Percentiles rank a stretch among this genome's conserved stretches.
phyloP scores from a whole-genome alignment of 1,284 basidiomycete species.

The Malassezia sp. region DNA sequence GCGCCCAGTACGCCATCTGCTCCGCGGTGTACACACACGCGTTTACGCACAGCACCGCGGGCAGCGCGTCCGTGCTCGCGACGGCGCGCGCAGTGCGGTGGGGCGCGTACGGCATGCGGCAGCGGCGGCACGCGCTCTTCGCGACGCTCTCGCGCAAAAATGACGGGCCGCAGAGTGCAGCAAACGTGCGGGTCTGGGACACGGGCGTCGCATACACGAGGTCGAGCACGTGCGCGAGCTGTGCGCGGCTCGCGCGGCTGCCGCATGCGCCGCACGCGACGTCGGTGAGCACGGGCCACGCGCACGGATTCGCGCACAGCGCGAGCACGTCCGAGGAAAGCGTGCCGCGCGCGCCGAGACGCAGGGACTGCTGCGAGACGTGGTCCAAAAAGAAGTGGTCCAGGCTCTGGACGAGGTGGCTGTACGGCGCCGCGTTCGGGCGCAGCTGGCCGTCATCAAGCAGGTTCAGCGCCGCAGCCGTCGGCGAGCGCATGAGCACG shows the following conservation, averaged over 20 bases:
- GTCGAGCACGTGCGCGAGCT: slow-evolving; percentile 54
- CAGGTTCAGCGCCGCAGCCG: slow-evolving; percentile 74
- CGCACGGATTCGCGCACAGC: slow-evolving; percentile 15
- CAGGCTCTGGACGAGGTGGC: slow-evolving; percentile 81
- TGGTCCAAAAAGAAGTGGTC: slow-evolving; percentile 79
- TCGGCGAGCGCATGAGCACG: slow-evolving; percentile 63
- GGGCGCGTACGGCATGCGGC: slow-evolving; percentile 60
- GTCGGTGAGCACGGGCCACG: slow-evolving; percentile 20
- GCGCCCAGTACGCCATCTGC: slow-evolving; percentile 64
- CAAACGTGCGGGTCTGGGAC: slow-evolving; percentile 60
- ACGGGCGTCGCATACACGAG: slow-evolving; percentile 64
- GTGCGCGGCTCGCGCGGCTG: slow-evolving; percentile 53
- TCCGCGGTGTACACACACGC: slow-evolving; percentile 70
- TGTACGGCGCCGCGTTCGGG: slow-evolving; percentile 54
- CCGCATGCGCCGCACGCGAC: slow-evolving; percentile 69
- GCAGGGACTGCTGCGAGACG: slow-evolving; percentile 23
- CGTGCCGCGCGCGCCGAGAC: not conserved
- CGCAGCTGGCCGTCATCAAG: slow-evolving; percentile 69
- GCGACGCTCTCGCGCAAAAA: slow-evolving; percentile 69
- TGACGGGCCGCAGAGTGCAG: slow-evolving; percentile 63
- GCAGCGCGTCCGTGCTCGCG: slow-evolving; percentile 52
- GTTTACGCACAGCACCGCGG: slow-evolving; percentile 78
- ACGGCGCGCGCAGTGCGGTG: slow-evolving; percentile 65
- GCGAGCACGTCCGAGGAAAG: not conserved
- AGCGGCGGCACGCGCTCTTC: slow-evolving; percentile 72